Evolutionary conservation across 805 yeast genomes (phyloP), one percentile per base, ranked within the genome.

Genomic region (Saccharomycopsis sp.): DNA sequence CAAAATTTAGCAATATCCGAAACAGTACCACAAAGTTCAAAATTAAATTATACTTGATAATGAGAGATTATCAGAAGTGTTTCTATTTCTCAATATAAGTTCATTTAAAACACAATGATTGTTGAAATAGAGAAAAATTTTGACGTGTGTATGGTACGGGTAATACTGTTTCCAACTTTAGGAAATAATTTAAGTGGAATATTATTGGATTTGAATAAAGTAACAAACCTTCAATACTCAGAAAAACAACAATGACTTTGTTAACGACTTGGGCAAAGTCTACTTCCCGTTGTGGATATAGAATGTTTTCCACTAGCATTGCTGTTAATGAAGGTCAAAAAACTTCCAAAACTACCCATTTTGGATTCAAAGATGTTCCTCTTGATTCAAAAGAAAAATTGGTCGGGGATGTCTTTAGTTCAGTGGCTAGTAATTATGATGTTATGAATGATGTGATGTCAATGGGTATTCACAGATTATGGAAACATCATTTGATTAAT

Each of bases 371-470:
- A 51, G 82, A 89, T 3, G 94, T 92, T 21, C 74, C 79, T 17
- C 75, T 71, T 46, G 74, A 73, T 21, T 83, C 85, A 48, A 89
- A 89, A 62, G 95, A 89, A 58, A 72, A 77, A 51, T 61, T 85
- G 36, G 94, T 82, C 21, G 81, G 84, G 36, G 79, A 79, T 20
- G 97, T 92, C 21, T 92, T 92, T 59, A 82, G 95, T 4, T 83
- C 94, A 4, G 98, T 92, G 30, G 98, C 98, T 3, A 74, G 87
- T 27, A 87, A 77, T 41, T 92, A 92, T 60, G 98, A 92, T 63
- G 69, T 86, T 38, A 92, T 92, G 98, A 92, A 92, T 64, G 98
- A 92, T 62, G 95, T 86, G 33, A 92, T 92, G 98, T 85, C 96
- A 5, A 59, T 88, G 58, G 98, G 98, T 31, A 72, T 92, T 36